phyloP scores from a whole-genome alignment of 2,329 filamentous ascomycete genomes.

The Leptoxyphium fumago region DNA sequence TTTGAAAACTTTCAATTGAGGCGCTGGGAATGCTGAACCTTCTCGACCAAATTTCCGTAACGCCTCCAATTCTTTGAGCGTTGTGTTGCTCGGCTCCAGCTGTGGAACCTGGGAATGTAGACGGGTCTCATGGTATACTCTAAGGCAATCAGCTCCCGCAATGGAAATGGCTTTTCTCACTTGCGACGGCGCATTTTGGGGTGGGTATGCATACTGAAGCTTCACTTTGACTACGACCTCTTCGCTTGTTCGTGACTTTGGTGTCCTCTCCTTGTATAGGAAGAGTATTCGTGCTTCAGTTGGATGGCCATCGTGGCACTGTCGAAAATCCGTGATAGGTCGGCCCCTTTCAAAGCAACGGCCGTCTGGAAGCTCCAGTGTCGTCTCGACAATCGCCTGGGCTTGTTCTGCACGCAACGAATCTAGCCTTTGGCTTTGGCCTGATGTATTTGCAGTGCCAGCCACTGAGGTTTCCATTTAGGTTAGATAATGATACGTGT shows the following conservation, averaged over 20 bases:
- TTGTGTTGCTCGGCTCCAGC: conserved; percentile 12
- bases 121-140: conserved; percentile 13
- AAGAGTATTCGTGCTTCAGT: conserved; percentile 16
- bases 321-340: conserved; percentile 18
- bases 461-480: neutral
- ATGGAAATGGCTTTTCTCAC: too few species aligned
- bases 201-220: conserved; percentile 10
- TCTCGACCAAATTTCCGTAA: conserved; percentile 10
- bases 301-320: conserved; percentile 9
- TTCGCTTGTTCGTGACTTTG: neutral
- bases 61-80: conserved; percentile 13
- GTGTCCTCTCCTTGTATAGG: conserved; percentile 8
- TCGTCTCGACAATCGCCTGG: neutral
- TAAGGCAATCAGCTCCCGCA: neutral
- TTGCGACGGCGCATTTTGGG: too few species aligned
- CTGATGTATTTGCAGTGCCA: neutral
- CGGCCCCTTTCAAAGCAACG: conserved; percentile 8
- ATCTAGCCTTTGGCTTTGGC: neutral
- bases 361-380: neutral
- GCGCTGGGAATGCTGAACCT: conserved; percentile 7
- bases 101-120: conserved; percentile 9
- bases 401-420: neutral
- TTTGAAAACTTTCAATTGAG: conserved; percentile 13
- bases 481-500: neutral
- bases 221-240: conserved; percentile 18